Base-by-base conservation (phyloP, 441 rosid genomes). In the Pelargonium australe region DNA sequence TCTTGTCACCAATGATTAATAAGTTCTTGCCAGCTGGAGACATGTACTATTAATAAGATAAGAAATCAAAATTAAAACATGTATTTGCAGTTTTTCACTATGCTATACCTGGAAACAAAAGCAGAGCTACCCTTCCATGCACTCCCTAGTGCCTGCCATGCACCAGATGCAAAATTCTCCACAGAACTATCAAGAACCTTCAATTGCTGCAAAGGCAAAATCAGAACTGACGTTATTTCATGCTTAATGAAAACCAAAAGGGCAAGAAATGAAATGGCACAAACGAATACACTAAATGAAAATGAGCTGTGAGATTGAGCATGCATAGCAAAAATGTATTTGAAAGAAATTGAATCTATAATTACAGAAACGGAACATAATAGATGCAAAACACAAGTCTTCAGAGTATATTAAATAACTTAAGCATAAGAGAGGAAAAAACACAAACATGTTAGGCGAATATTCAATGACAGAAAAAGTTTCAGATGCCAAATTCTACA, bases 111-210 rank as follows among this genome's bases (percentile, higher is more conserved):
- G 70, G 91, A 90, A 72, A 91, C 95, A 45, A 89, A 74, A 77
- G 73, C 65, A 41, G 91, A 69, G 68, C 96, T 83, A 69, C 97
- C 98, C 79, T 78, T 87, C 80, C 79, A 84, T 55, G 96, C 99
- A 84, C 70, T 84, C 70, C 97, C 98, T 17, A 90, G 69, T 70
- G 93, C 96, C 70, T 86, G 88, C 99, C 99, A 95, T 23, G 99
- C 99, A 73, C 97, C 99, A 23, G 95, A 85, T 66, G 97, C 87
- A 51, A 95, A 85, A 79, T 82, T 90, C 87, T 92, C 99, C 73
- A 95, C 89, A 41, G 96, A 90, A 79, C 75, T 79, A 82, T 95
- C 99, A 17, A 95, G 77, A 80, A 81, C 90, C 82, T 87, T 89
- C 80, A 92, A 79, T 34, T 94, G 84, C 97, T 92, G 80, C 68